Percentiles rank a stretch among this genome's conserved stretches.
These are phyloP conservation scores for Arachnomyces sp. DNA, from an alignment of 2,329 filamentous ascomycete species.

Conservation along the genomic window DNA sequence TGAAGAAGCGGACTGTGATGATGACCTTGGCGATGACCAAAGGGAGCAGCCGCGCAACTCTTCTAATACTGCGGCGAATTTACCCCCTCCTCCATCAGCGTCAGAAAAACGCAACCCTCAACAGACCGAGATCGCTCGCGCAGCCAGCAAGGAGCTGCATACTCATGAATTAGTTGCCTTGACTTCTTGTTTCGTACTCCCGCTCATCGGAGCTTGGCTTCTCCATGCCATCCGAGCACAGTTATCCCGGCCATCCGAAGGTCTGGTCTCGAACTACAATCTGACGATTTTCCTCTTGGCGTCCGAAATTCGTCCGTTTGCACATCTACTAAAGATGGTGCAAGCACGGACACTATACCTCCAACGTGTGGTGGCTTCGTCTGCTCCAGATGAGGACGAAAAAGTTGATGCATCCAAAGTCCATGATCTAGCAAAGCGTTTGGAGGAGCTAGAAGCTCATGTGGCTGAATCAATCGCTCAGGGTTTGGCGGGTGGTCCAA, in stretches of 20 bases:
- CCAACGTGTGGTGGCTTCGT: conserved; percentile 57
- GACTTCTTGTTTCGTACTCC: conserved; percentile 69
- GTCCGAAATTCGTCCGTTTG: conserved; percentile 74
- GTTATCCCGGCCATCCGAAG: conserved; percentile 74
- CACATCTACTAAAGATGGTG: conserved; percentile 74
- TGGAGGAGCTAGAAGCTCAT: conserved; percentile 63
- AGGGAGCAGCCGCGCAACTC: too few relatives aligned
- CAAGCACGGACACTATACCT: conserved; percentile 72
- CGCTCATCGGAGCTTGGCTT: conserved; percentile 71
- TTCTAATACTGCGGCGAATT: conserved; percentile 7
- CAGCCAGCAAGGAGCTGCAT: conserved; percentile 58
- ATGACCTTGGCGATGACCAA: conserved; percentile 12
- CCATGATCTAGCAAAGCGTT: conserved; percentile 53
- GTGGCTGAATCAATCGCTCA: conserved; percentile 29
- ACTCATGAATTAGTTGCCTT: conserved; percentile 69
- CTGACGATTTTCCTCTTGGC: conserved; percentile 82
- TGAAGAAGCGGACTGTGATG: conserved; percentile 24
- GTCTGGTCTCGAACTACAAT: conserved; percentile 86
- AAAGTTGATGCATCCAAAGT: conserved; percentile 29
- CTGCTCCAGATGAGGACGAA: conserved; percentile 25
- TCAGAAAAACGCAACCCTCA: conserved; percentile 4
- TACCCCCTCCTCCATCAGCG: conserved; percentile 6
- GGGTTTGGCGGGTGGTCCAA: conserved; percentile 8
- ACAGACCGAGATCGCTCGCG: conserved; percentile 17
- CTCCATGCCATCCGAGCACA: conserved; percentile 74